These are phyloP conservation scores for Fraxinus dipetala DNA, from an alignment of 305 asterid genomes.

Conservation along the genomic window DNA sequence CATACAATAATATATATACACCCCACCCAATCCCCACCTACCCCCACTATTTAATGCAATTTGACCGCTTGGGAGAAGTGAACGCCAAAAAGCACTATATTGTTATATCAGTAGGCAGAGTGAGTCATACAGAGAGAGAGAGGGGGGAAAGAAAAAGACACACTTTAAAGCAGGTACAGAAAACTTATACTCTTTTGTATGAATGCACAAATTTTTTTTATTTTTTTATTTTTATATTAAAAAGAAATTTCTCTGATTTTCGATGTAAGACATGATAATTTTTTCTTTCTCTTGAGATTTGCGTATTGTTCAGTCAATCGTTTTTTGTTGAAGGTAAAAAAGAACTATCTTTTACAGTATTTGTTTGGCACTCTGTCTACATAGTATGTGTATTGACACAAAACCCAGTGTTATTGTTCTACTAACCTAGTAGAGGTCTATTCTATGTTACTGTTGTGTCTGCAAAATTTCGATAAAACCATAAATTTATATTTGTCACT, in stretches of 20 bases:
- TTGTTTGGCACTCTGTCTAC: slow-evolving; percentile 23
- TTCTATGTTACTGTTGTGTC: slow-evolving; percentile 17
- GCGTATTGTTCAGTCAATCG: slow-evolving; percentile 33
- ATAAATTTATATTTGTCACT: slow-evolving; percentile 29
- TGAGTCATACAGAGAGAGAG: slow-evolving; percentile 11
- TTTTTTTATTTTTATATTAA: not conserved
- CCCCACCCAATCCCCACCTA: not conserved
- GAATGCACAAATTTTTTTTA: not conserved
- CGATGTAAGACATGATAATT: slow-evolving; percentile 21
- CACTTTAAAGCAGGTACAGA: slow-evolving; percentile 33
- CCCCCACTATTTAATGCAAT: slow-evolving; percentile 22
- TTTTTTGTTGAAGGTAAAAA: slow-evolving; percentile 23
- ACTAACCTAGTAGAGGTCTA: slow-evolving; percentile 16
- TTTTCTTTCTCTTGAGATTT: slow-evolving; percentile 31
- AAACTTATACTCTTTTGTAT: slow-evolving; percentile 22
- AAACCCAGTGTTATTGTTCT: not conserved
- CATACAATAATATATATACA: not conserved
- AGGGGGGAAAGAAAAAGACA: slow-evolving; percentile 13
- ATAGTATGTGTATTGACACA: slow-evolving; percentile 11
- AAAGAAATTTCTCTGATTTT: not conserved
- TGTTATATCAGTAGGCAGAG: not conserved
- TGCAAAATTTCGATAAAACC: slow-evolving; percentile 18
- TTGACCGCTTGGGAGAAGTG: slow-evolving; percentile 50
- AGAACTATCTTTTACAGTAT: not conserved
- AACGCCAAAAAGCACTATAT: slow-evolving; percentile 9